Evolutionary conservation across 257 asterid genomes (phyloP), one percentile per base, ranked within the genome.

Genomic region (Striga asiatica): DNA sequence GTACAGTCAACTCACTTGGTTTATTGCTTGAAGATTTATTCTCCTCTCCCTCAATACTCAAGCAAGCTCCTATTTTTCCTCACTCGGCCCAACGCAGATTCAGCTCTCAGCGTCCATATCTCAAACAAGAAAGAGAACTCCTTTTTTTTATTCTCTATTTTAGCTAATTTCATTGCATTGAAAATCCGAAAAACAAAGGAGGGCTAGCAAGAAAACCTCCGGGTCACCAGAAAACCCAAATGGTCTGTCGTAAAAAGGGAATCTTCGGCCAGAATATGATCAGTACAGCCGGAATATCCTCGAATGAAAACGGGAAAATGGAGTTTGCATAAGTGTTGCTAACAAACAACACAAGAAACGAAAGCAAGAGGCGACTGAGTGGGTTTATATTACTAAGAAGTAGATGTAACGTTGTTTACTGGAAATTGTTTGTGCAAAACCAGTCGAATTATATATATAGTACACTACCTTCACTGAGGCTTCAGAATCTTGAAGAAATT

Each of bases 11-110:
- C 58, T 16, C 38, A 72, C 82, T 76, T 43, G 80, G 69, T 58
- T 43, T 60, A 3, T 46, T 42, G 35, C 64, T 55, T 9, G 74
- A 64, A 65, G 70, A 60, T 68, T 67, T 76, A 43, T 52, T 59
- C 20, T 63, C 50, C 52, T 64, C 85, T 61, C 81, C 88, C 56
- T 84, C 93, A 61, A 75, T 69, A 51, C 97, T 88, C 3, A 84
- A 35, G 64, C 97, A 88, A 60, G 91, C 71, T 32, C 97, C 97
- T 95, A 88, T 88, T 64, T 58, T n/a, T 50, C 27, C 18, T 42
- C 58, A 9, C 48, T 25, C 3, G 2, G 6, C 54, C 38, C 51
- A 61, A 56, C 43, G 32, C 60, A 71, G 73, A 78, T 71, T 78
- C 73, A 73, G 77, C 77, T 67, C 70, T 62, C 64, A 72, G 67